Percentiles rank a stretch among this genome's conserved stretches.
phyloP scores from a whole-genome alignment of 768 basidiomycete species.

The Boletales sp. region DNA sequence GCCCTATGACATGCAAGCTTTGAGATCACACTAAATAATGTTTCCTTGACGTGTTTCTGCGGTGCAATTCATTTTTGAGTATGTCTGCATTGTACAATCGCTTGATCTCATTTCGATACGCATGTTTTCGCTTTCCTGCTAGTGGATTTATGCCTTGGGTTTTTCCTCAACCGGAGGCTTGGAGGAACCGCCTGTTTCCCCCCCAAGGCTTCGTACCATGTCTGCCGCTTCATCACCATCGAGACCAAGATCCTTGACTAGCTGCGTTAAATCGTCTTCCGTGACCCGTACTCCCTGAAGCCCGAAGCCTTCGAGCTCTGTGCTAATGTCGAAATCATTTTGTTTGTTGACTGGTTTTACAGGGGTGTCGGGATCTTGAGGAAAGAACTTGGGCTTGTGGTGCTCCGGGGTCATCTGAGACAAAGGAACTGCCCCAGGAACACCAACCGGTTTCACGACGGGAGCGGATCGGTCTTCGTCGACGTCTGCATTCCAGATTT shows the following conservation, averaged over 20 bases:
- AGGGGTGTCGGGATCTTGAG: constrained; percentile 41
- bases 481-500: constrained; percentile 55
- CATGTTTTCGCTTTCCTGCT: not conserved
- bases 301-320: constrained; percentile 65
- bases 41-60: not conserved
- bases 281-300: constrained; percentile 77
- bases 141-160: constrained; percentile 1
- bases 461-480: constrained; percentile 62
- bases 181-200: constrained; percentile 14
- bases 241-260: constrained; percentile 74
- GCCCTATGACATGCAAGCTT: constrained; percentile 32
- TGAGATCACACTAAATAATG: constrained; percentile 11
- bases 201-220: constrained; percentile 60
- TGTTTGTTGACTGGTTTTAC: constrained; percentile 57
- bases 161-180: constrained; percentile 9
- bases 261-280: constrained; percentile 64
- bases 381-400: constrained; percentile 55
- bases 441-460: constrained; percentile 62
- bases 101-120: constrained; percentile 1
- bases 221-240: constrained; percentile 76
- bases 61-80: constrained; percentile 1
- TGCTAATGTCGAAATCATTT: constrained; percentile 60
- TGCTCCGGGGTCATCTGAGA: constrained; percentile 79
- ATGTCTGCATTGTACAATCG: constrained; percentile 1
- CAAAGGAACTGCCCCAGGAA: constrained; percentile 74